phyloP scores from a whole-genome alignment of 2,329 filamentous ascomycete genomes.

The Penicillium griseofulvum region DNA sequence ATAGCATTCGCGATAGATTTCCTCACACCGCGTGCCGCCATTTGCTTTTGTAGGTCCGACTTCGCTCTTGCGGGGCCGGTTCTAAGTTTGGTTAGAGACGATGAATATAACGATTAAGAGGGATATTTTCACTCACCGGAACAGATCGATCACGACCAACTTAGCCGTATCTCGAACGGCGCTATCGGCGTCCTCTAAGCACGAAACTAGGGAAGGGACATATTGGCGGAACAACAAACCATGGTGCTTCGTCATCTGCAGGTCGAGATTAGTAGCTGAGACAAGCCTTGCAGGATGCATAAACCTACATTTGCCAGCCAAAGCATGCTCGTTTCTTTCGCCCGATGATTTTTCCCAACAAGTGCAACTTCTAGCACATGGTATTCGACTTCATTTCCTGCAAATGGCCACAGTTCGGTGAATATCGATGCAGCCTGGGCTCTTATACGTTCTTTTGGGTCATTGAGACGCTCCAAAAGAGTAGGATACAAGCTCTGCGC shows the following conservation, averaged over 20 bases:
- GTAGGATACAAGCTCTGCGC: conserved; percentile 69
- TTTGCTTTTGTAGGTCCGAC: conserved; percentile 80
- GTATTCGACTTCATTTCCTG: conserved; percentile 72
- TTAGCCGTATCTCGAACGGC: conserved; percentile 84
- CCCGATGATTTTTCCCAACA: conserved; percentile 73
- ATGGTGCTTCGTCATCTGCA: conserved; percentile 75
- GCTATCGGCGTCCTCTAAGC: conserved; percentile 86
- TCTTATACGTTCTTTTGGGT: conserved; percentile 82
- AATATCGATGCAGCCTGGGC: conserved; percentile 71
- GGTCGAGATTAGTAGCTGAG: conserved; percentile 8
- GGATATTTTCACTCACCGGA: conserved; percentile 57
- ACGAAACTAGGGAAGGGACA: conserved; percentile 76
- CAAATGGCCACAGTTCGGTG: conserved; percentile 70
- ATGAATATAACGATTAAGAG: not conserved
- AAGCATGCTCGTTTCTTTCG: conserved; percentile 79
- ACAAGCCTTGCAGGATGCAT: conserved; percentile 1
- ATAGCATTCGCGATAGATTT: conserved; percentile 83
- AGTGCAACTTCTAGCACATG: conserved; percentile 76
- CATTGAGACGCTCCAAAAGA: conserved; percentile 80
- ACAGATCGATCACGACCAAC: conserved; percentile 78
- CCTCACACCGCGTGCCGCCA: conserved; percentile 79
- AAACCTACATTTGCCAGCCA: conserved; percentile 73
- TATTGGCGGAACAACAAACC: conserved; percentile 78
- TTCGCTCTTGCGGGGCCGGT: conserved; percentile 79
- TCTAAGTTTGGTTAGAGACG: conserved; percentile 42